Base-by-base conservation (phyloP, 2,329 filamentous ascomycete species). In the Xylariaceae sp. region DNA sequence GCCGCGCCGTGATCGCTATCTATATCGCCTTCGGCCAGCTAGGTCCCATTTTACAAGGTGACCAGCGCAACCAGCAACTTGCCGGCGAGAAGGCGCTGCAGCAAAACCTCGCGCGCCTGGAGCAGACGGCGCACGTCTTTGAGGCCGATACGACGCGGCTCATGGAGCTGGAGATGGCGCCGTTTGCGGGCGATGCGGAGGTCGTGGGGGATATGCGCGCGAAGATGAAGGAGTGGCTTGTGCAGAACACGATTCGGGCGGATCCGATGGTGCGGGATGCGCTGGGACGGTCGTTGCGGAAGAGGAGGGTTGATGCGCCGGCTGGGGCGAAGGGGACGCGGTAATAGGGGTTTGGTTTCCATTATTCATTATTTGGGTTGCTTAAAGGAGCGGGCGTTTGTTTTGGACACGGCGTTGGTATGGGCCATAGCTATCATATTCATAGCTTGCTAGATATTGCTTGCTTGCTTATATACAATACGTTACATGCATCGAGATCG, bases 21-120 rank as follows among this genome's bases (percentile, higher is more conserved):
- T 92, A 90, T 74, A 90, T 96, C 64, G 92, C 90, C 54, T 83
- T 96, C 59, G 87, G 87, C 4, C 91, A 96, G 74, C 82, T 95
- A 54, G 88, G 88, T 0, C 90, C 90, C 2, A 76, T 91, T 3
- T 74, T 90, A 10, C 74, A 75, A 70, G 64, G 57, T 34, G 56
- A 53, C 13, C 56, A 76, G 75, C 63, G 75, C 69, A 65, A 71
- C 58, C 58, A 53, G 47, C 37, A 42, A 13, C 1, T 13, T 9
- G 63, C 53, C 3, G 74, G 78, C n/a, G 76, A 83, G 69, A 77
- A 82, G 73, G 69, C 75, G 17, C 70, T 82, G 23, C 76, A 83
- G 50, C 82, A 88, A 72, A 86, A 86, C 56, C 73, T 96, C 11
- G 82, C 86, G 48, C 80, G 88, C 39, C 74, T 97, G 9, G 84